Evolutionary conservation across 2,329 filamentous ascomycete species (phyloP).

Genomic region (Onygenales sp.): DNA sequence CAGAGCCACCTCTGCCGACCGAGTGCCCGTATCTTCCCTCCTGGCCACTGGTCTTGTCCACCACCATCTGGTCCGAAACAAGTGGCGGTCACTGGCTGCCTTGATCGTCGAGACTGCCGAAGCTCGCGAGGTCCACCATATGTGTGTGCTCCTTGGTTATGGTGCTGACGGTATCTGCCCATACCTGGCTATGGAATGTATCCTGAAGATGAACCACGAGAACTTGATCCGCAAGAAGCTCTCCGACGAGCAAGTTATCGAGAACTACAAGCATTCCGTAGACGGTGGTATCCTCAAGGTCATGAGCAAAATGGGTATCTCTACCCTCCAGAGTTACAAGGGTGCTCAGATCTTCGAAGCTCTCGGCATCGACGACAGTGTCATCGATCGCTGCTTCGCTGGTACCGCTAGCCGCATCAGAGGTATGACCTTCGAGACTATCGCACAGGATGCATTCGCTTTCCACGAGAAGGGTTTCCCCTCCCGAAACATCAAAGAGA

Average conservation of each 20-base stretch:
- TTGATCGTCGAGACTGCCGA: conserved; percentile 87
- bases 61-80: conserved; percentile 89
- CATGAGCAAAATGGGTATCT: conserved; percentile 99
- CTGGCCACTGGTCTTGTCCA: conserved; percentile 89
- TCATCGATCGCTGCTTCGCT: conserved; percentile 89
- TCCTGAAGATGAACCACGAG: conserved; percentile 92
- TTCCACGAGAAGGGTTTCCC: conserved; percentile 93
- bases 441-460: conserved; percentile 87
- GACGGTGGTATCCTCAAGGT: conserved; percentile 96
- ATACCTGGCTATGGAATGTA: conserved; percentile 91
- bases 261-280: conserved; percentile 94
- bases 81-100: conserved; percentile 84
- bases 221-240: conserved; percentile 86
- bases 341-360: conserved; percentile 97
- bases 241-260: conserved; percentile 69
- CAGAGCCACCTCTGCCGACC: conserved; percentile 70
- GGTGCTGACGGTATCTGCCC: conserved; percentile 91
- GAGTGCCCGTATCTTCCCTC: conserved; percentile 75
- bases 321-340: conserved; percentile 91
- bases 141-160: conserved; percentile 95
- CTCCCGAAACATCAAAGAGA: conserved; percentile 62
- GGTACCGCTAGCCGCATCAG: conserved; percentile 91
- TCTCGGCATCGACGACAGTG: conserved; percentile 80
- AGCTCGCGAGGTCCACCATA: conserved; percentile 94
- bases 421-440: conserved; percentile 85